These are phyloP conservation scores for Fusarium nurragi DNA, from an alignment of 2,329 filamentous ascomycete species.

Conservation along the genomic window DNA sequence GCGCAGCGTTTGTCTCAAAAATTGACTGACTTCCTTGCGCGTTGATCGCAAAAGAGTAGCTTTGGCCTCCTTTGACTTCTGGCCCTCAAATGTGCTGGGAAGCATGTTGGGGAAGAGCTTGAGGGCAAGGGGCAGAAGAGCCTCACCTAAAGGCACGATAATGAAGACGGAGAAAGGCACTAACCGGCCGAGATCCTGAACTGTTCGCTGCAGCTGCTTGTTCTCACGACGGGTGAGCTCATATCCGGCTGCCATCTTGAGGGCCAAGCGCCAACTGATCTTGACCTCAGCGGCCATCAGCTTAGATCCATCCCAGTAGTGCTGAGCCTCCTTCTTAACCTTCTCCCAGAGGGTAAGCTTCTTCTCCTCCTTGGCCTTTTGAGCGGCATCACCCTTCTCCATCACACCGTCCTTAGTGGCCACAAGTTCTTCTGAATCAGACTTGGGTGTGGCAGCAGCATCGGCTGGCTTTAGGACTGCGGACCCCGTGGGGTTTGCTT, in stretches of 20 bases:
- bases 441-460: constrained; percentile 46
- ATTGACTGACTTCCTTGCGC: constrained; percentile 91
- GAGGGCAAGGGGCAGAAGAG: constrained; percentile 88
- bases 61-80: constrained; percentile 90
- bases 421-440: constrained; percentile 53
- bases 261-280: constrained; percentile 88
- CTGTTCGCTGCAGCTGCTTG: constrained; percentile 90
- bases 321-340: constrained; percentile 90
- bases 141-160: constrained; percentile 94
- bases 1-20: constrained; percentile 86
- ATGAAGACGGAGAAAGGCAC: constrained; percentile 98
- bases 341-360: constrained; percentile 91
- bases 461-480: constrained; percentile 37
- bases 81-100: constrained; percentile 94
- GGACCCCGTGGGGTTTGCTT: constrained; percentile 24
- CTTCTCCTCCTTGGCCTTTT: constrained; percentile 74
- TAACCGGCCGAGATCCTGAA: constrained; percentile 90
- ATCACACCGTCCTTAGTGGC: constrained; percentile 66
- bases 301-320: constrained; percentile 99
- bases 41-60: constrained; percentile 82
- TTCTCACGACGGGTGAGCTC: constrained; percentile 94
- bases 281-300: constrained; percentile 89
- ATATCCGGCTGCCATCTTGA: constrained; percentile 98
- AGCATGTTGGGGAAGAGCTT: constrained; percentile 97
- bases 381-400: constrained; percentile 66